Evolutionary conservation across 148 eudicot genomes (phyloP).

Genomic region (Camellia japonica): DNA sequence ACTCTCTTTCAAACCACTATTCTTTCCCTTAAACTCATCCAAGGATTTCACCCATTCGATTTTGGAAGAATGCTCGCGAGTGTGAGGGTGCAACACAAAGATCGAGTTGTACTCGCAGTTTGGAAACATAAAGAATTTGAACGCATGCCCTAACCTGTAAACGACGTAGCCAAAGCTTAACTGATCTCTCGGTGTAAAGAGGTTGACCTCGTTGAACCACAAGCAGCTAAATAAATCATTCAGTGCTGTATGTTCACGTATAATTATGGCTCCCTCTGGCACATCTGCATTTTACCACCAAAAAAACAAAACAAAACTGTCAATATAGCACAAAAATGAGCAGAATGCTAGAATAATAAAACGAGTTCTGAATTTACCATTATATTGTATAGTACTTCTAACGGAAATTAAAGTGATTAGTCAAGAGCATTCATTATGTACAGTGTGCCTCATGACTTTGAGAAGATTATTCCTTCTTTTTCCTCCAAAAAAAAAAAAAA

Average conservation of each 20-base stretch:
- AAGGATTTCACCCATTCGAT: constrained; percentile 89
- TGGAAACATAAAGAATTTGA: constrained; percentile 87
- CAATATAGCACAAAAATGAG: background rate
- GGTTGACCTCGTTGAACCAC: constrained; percentile 98
- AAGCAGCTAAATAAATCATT: constrained; percentile 88
- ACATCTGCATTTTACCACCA: constrained; percentile 59
- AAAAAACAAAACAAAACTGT: background rate
- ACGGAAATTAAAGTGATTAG: background rate
- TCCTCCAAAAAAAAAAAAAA: background rate
- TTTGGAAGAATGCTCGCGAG: constrained; percentile 87
- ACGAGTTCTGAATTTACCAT: background rate
- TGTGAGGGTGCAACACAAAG: constrained; percentile 82
- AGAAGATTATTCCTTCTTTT: background rate
- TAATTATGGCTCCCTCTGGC: constrained; percentile 94
- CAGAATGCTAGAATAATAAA: background rate
- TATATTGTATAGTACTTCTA: background rate
- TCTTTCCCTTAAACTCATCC: constrained; percentile 66
- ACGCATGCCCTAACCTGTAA: constrained; percentile 56
- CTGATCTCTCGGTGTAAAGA: constrained; percentile 95
- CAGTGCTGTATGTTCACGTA: constrained; percentile 82
- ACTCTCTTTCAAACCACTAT: constrained; percentile 57
- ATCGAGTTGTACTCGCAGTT: constrained; percentile 91
- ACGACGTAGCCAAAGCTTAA: constrained; percentile 94
- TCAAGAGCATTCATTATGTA: no score
- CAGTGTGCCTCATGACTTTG: background rate